Conservation (phyloP, 371 early-diverging fungal species). For the Circinella umbellata region DNA sequence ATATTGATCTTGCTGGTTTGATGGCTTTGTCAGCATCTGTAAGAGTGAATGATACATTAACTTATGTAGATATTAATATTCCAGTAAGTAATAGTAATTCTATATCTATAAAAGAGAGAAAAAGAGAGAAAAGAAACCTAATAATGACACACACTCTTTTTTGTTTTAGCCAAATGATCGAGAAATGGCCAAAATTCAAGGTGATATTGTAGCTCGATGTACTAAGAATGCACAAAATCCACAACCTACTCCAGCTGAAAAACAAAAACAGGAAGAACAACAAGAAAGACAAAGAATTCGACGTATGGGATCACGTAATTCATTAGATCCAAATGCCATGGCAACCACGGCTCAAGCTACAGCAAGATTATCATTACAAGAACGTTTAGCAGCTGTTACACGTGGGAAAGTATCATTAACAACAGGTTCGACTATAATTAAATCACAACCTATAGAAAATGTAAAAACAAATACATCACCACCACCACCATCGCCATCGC, state of each 20-base stretch:
- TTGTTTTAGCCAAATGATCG: constrained; percentile 58
- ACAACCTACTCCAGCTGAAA: neutral
- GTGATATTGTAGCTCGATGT: constrained; percentile 71
- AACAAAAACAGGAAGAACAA: constrained; percentile 22
- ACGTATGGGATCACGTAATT: constrained; percentile 30
- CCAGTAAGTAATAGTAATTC: constrained; percentile 50
- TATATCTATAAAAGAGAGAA: neutral
- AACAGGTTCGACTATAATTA: neutral
- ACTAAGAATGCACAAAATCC: constrained; percentile 66
- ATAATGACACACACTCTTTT: neutral
- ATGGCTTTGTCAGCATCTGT: constrained; percentile 79
- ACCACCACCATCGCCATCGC: neutral
- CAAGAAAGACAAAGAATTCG: constrained; percentile 10
- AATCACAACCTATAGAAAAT: constrained; percentile 3
- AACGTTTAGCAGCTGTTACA: constrained; percentile 46
- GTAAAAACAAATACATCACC: neutral
- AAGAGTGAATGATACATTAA: constrained; percentile 72
- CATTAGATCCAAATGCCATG: constrained; percentile 29
- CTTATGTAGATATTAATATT: constrained; percentile 74
- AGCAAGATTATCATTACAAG: constrained; percentile 45
- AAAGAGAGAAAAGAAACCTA: neutral
- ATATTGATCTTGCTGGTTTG: constrained; percentile 76
- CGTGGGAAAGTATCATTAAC: constrained; percentile 21
- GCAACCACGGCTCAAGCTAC: constrained; percentile 48
- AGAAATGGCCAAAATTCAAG: constrained; percentile 68